Percentiles rank a stretch among this genome's conserved stretches.
Conservation (phyloP, 2,329 filamentous ascomycete species). For the Penicillium sp. region DNA sequence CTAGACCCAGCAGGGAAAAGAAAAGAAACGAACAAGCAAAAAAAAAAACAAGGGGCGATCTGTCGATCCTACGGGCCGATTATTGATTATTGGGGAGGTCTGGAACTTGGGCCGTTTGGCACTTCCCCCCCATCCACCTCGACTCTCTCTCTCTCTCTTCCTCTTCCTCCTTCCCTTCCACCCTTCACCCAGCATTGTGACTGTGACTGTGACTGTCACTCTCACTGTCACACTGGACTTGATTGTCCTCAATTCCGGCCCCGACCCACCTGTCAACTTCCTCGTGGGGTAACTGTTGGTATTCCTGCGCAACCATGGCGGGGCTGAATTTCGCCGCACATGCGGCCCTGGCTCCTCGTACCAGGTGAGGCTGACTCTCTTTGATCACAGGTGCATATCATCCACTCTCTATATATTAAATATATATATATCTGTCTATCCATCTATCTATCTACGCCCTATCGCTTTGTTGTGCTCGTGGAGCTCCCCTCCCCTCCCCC, state of each 20-base stretch:
- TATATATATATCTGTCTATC: background rate
- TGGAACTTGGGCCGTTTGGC: background rate
- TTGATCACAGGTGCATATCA: slow-evolving; percentile 17
- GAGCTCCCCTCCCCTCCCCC: background rate
- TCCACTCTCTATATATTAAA: background rate
- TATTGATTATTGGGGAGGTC: too few species aligned
- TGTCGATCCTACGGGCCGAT: background rate
- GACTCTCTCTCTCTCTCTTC: background rate
- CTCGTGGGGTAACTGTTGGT: background rate
- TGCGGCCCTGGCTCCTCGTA: slow-evolving; percentile 7
- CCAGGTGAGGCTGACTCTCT: slow-evolving; percentile 17
- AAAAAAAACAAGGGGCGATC: background rate
- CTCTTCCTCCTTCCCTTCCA: background rate
- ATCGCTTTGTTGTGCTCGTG: background rate
- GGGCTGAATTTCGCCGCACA: slow-evolving; percentile 16
- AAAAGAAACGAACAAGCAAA: too few species aligned
- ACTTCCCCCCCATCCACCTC: background rate
- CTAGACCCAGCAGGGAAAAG: too few species aligned
- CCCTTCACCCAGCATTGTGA: background rate
- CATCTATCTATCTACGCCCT: background rate
- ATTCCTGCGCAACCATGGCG: slow-evolving; percentile 4
- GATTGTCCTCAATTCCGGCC: too few species aligned
- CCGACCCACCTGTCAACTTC: slow-evolving; percentile 1
- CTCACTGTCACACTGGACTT: background rate
- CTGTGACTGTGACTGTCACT: too few species aligned